phyloP scores from a whole-genome alignment of 2,329 filamentous ascomycete species.

The Penicillium crustosum region DNA sequence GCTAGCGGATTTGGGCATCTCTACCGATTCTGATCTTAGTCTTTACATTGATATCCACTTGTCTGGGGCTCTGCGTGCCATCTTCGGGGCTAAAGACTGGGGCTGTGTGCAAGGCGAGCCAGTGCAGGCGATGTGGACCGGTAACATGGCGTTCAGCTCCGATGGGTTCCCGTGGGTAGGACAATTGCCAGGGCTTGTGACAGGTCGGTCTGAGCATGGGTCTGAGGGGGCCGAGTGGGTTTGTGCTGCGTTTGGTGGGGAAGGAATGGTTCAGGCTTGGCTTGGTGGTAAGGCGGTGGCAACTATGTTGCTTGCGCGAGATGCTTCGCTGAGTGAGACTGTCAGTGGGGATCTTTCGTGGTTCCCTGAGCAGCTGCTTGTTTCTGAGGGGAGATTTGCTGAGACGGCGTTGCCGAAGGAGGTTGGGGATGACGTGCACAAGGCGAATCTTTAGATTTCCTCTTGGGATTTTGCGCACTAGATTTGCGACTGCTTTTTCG shows the following conservation, averaged over 20 bases:
- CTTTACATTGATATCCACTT: conserved; percentile 30
- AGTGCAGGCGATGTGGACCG: conserved; percentile 34
- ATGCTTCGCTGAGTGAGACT: conserved; percentile 6
- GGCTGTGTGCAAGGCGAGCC: conserved; percentile 18
- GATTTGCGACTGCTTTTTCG: neutral
- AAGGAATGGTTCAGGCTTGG: conserved; percentile 38
- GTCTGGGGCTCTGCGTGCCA: conserved; percentile 24
- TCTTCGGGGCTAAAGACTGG: conserved; percentile 30
- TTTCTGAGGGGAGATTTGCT: conserved; percentile 26
- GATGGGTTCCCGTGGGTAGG: conserved; percentile 57
- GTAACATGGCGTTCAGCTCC: conserved; percentile 52
- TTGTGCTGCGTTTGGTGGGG: conserved; percentile 31
- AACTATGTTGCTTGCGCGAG: conserved; percentile 25
- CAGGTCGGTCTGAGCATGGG: conserved; percentile 2
- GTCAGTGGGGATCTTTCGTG: conserved; percentile 23
- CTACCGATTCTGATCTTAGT: conserved; percentile 45
- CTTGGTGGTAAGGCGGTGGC: conserved; percentile 31
- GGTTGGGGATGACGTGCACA: conserved; percentile 2
- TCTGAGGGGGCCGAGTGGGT: conserved; percentile 28
- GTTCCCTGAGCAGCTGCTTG: conserved; percentile 32
- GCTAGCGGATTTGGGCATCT: conserved; percentile 49
- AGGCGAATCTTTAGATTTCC: conserved; percentile 11
- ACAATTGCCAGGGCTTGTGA: conserved; percentile 19
- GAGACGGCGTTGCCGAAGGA: conserved; percentile 14
- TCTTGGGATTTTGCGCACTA: neutral